A percentile compares a stretch with the other conserved stretches of the same genome.
Evolutionary conservation across 2,329 filamentous ascomycete species (phyloP).

Genomic region (Cladosporium sp.): DNA sequence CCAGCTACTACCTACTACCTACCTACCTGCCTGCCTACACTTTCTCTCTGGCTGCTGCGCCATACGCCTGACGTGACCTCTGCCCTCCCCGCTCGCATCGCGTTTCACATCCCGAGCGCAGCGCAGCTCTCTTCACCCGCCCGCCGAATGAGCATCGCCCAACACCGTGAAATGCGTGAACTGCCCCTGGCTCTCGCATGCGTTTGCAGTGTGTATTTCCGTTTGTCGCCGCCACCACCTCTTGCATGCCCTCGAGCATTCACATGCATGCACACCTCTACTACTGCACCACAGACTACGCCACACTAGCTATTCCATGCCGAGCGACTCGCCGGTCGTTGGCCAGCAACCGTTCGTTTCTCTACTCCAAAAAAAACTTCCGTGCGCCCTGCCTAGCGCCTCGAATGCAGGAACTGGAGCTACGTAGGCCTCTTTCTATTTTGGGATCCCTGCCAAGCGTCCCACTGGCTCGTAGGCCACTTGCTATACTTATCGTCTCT

Average conservation of each 20-base stretch:
- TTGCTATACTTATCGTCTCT: no score
- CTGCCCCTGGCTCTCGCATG: not conserved
- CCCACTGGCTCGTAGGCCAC: not conserved
- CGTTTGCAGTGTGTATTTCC: no score
- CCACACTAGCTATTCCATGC: not conserved
- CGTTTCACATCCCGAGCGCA: conserved; percentile 7
- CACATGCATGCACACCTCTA: no score
- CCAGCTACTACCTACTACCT: not conserved
- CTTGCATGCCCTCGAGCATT: no score
- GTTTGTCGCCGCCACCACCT: no score
- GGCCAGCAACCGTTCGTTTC: not conserved
- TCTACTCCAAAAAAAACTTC: not conserved
- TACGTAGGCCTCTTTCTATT: not conserved
- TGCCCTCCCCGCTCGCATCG: not conserved
- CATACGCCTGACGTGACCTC: not conserved
- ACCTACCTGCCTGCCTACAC: not conserved
- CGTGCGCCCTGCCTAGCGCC: not conserved
- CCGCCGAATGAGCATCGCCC: not conserved
- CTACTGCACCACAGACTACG: no score
- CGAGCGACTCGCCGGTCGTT: not conserved
- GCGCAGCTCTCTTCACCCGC: not conserved
- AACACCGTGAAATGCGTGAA: not conserved
- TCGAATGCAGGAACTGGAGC: not conserved
- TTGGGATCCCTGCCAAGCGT: not conserved
- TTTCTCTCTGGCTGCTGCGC: not conserved